Conservation (phyloP, 306 rosid genomes). For the Purshia tridentata region DNA sequence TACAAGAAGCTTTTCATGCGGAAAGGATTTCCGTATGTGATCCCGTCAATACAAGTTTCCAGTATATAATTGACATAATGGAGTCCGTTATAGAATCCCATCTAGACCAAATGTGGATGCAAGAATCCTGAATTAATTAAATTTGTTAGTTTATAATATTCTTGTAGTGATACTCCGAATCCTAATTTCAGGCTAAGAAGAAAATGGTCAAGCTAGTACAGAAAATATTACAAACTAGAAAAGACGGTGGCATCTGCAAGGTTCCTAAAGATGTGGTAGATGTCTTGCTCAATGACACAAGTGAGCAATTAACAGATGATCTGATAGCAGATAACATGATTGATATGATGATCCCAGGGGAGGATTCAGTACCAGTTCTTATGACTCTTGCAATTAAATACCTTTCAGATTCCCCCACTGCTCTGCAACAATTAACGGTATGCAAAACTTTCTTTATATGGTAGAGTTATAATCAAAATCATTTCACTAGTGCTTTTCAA, state of each 20-base stretch:
- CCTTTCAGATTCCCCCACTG: slow-evolving; percentile 79
- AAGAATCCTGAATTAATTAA: too few species aligned
- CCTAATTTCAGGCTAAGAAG: slow-evolving; percentile 81
- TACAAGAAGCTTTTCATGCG: too few species aligned
- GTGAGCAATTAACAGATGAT: slow-evolving; percentile 62
- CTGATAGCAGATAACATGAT: slow-evolving; percentile 89
- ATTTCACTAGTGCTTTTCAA: background rate
- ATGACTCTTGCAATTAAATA: slow-evolving; percentile 82
- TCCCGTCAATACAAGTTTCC: too few species aligned
- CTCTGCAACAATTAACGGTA: slow-evolving; percentile 82
- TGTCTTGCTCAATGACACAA: slow-evolving; percentile 74
- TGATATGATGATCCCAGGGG: slow-evolving; percentile 99
- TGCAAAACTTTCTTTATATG: background rate
- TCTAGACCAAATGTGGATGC: too few species aligned
- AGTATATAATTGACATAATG: too few species aligned
- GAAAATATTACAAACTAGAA: slow-evolving; percentile 55
- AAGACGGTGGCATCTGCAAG: slow-evolving; percentile 27
- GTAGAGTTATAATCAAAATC: too few species aligned
- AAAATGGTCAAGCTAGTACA: slow-evolving; percentile 71
- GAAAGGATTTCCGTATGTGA: too few species aligned
- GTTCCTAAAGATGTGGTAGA: slow-evolving; percentile 81
- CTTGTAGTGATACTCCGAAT: background rate
- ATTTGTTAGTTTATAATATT: too few species aligned
- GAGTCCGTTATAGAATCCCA: too few species aligned
- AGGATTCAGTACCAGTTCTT: slow-evolving; percentile 94